Percentiles rank a stretch among this genome's conserved stretches.
phyloP scores from a whole-genome alignment of 2,329 filamentous ascomycete genomes.

The Curvularia eragrostidis region DNA sequence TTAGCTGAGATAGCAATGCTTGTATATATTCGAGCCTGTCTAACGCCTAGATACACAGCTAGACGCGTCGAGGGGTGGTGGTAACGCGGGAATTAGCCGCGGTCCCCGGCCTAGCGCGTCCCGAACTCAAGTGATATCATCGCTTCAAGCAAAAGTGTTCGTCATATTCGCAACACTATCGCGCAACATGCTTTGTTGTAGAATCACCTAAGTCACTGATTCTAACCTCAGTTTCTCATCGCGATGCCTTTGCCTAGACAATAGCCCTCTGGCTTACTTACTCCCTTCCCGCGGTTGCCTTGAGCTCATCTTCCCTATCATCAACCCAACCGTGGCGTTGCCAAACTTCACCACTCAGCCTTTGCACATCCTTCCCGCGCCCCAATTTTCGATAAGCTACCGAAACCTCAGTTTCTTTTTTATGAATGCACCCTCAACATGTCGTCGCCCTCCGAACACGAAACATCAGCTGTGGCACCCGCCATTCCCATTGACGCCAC shows the following conservation, averaged over 20 bases:
- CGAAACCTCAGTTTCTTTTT: neutral
- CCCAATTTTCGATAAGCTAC: neutral
- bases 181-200: neutral
- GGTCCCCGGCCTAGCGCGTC: constrained; percentile 24
- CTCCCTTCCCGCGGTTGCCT: constrained; percentile 24
- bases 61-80: neutral
- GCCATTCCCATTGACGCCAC: constrained; percentile 17
- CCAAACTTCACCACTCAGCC: neutral
- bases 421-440: constrained; percentile 10
- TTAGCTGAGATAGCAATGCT: neutral
- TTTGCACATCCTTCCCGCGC: neutral
- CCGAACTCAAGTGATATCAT: constrained; percentile 30
- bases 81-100: constrained; percentile 21
- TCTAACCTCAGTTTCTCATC: neutral
- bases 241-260: neutral
- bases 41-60: neutral
- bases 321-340: neutral
- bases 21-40: neutral
- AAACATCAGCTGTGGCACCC: constrained; percentile 20
- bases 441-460: constrained; percentile 17
- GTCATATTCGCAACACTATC: constrained; percentile 2
- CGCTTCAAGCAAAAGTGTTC: constrained; percentile 14
- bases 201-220: neutral
- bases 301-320: constrained; percentile 12
- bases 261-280: neutral